Conservation (phyloP, 768 basidiomycete species). For the Boletus fagicola region DNA sequence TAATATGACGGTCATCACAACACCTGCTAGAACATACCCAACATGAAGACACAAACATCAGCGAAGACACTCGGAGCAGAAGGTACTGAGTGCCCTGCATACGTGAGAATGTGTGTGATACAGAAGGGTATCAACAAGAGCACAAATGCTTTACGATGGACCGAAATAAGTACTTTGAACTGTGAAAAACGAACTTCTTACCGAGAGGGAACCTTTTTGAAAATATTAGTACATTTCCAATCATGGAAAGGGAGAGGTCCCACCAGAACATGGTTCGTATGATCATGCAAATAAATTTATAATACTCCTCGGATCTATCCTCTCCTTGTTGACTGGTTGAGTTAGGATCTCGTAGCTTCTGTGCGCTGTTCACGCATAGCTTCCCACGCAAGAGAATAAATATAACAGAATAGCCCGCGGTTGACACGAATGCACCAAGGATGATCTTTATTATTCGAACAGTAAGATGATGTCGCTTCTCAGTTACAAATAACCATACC, state of each 20-base stretch:
- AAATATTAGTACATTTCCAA: constrained; percentile 5
- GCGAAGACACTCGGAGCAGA: constrained; percentile 49
- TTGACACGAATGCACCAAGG: constrained; percentile 52
- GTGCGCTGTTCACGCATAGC: constrained; percentile 47
- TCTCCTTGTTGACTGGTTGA: constrained; percentile 48
- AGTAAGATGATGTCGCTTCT: not conserved
- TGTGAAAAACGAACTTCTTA: constrained; percentile 30
- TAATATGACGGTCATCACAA: not conserved
- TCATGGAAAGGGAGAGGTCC: constrained; percentile 19
- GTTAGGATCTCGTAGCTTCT: constrained; percentile 50
- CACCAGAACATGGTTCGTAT: constrained; percentile 72
- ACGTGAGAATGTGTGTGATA: constrained; percentile 45
- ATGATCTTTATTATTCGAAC: constrained; percentile 46
- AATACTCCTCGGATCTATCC: constrained; percentile 48
- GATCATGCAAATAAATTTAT: constrained; percentile 59
- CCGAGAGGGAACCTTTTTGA: constrained; percentile 56
- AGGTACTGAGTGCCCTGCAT: constrained; percentile 50
- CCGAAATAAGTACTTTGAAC: not conserved
- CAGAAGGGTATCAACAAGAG: constrained; percentile 59
- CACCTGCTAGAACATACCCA: constrained; percentile 42
- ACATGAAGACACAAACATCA: constrained; percentile 47
- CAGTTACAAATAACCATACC: constrained; percentile 36
- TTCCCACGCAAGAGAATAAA: constrained; percentile 63
- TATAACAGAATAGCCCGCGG: constrained; percentile 55
- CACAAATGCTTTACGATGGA: constrained; percentile 50